A percentile compares a stretch with the other conserved stretches of the same genome.
phyloP scores from a whole-genome alignment of 2,329 filamentous ascomycete species.

The Aspergillus fumigatus region DNA sequence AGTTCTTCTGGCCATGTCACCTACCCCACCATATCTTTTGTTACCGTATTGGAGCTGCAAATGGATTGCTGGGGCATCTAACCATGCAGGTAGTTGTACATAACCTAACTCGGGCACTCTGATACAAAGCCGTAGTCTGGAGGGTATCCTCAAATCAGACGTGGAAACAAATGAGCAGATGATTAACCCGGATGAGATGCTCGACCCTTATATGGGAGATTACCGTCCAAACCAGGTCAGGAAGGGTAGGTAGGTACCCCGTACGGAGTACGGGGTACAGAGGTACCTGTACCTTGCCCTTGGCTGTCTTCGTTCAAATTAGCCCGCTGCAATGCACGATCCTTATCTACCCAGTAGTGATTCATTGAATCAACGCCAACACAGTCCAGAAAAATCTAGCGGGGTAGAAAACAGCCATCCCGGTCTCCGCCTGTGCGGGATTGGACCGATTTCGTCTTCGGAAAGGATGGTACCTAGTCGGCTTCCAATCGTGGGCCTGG shows the following conservation, averaged over 20 bases:
- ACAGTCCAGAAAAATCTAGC: conserved; percentile 18
- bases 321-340: neutral
- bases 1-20: neutral
- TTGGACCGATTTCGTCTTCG: conserved; percentile 4
- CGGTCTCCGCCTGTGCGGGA: conserved; percentile 5
- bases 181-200: too few species aligned
- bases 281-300: too few species aligned
- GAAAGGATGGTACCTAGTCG: neutral
- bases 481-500: conserved; percentile 11
- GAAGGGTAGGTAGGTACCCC: neutral
- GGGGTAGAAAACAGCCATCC: conserved; percentile 9
- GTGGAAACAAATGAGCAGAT: too few species aligned
- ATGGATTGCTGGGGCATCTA: neutral
- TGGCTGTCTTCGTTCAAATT: neutral
- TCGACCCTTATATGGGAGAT: too few species aligned
- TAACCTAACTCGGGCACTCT: too few species aligned
- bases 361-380: conserved; percentile 8
- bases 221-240: neutral
- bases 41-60: neutral
- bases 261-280: too few species aligned
- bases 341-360: neutral
- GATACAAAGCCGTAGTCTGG: too few species aligned
- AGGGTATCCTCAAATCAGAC: too few species aligned
- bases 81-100: neutral
- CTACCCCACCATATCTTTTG: neutral